A percentile compares a stretch with the other conserved stretches of the same genome.
Evolutionary conservation across 768 basidiomycete genomes (phyloP).

Genomic region (Imleria badia): DNA sequence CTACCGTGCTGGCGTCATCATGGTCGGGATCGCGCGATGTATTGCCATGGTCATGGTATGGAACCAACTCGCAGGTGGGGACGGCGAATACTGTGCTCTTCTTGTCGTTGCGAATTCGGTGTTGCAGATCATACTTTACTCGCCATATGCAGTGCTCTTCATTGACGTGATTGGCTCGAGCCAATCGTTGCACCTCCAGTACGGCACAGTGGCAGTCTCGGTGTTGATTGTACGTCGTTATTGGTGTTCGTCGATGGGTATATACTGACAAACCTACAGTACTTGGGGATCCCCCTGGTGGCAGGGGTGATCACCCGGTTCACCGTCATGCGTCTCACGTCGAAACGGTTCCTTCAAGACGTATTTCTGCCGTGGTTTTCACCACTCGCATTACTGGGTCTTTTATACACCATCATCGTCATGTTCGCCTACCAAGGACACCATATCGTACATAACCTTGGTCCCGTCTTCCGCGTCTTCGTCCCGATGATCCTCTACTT

Average conservation of each 20-base stretch:
- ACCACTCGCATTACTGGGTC: constrained; percentile 67
- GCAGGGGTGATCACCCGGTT: constrained; percentile 73
- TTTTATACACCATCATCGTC: constrained; percentile 79
- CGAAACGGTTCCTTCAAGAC: constrained; percentile 49
- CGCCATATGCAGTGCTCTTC: constrained; percentile 72
- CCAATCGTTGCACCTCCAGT: constrained; percentile 44
- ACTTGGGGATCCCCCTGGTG: constrained; percentile 78
- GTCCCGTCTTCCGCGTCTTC: constrained; percentile 75
- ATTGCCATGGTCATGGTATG: constrained; percentile 78
- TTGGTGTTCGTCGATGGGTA: not conserved
- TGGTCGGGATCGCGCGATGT: constrained; percentile 56
- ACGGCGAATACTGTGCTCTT: constrained; percentile 72
- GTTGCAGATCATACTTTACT: constrained; percentile 68
- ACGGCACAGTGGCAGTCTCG: constrained; percentile 59
- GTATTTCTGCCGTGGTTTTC: constrained; percentile 69
- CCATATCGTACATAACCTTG: constrained; percentile 70
- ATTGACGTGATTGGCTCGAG: constrained; percentile 64
- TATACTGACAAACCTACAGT: constrained; percentile 39
- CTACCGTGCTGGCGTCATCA: constrained; percentile 76
- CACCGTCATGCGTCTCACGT: constrained; percentile 43
- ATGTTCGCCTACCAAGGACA: constrained; percentile 72
- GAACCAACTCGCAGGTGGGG: constrained; percentile 72
- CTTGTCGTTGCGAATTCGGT: constrained; percentile 79
- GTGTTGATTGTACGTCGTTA: constrained; percentile 64
- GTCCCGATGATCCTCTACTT: constrained; percentile 84